Percentiles rank a stretch among this genome's conserved stretches.
These are phyloP conservation scores for Ophiostoma sp. DNA, from an alignment of 2,329 filamentous ascomycete species.

Conservation along the genomic window DNA sequence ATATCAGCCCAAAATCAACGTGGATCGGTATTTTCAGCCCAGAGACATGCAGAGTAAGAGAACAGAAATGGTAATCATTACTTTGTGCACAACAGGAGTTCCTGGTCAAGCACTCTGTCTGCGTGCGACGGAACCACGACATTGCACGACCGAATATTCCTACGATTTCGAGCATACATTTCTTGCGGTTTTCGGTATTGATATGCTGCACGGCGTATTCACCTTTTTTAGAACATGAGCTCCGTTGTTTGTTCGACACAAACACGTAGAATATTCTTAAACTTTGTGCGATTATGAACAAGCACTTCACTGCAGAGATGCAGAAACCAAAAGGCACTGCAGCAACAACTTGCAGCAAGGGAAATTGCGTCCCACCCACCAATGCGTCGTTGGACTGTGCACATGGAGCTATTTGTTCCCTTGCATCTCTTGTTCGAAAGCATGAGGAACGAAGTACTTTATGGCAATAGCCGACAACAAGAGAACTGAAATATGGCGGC, in stretches of 20 bases:
- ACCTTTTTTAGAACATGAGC: background rate
- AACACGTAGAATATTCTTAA: background rate
- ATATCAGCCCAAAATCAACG: background rate
- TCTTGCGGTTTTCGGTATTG: background rate
- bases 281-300: slow-evolving; percentile 5
- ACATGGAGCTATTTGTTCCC: background rate
- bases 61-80: background rate
- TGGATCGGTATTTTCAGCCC: background rate
- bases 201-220: background rate
- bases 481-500: background rate
- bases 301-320: background rate
- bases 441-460: background rate
- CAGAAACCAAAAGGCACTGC: background rate
- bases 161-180: background rate
- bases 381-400: background rate
- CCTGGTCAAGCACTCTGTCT: background rate
- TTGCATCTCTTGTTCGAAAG: background rate
- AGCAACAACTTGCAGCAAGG: background rate
- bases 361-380: slow-evolving; percentile 15
- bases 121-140: background rate
- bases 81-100: background rate
- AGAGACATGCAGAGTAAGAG: background rate
- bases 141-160: background rate
- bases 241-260: background rate
- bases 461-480: background rate